These are phyloP conservation scores for Cadophora luteo-olivacea DNA, from an alignment of 2,329 filamentous ascomycete species.

Conservation along the genomic window DNA sequence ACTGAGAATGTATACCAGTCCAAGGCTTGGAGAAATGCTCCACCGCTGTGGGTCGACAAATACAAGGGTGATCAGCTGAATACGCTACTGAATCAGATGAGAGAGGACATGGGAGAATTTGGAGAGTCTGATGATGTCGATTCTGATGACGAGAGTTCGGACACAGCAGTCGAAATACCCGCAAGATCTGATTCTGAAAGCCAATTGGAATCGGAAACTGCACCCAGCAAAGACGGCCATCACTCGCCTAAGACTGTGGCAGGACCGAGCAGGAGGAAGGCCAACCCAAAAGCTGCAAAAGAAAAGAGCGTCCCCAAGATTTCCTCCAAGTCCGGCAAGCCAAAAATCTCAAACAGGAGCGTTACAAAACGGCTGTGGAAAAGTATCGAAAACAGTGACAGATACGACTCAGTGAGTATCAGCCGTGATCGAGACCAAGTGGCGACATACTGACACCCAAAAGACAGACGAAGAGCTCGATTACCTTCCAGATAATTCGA, in stretches of 20 bases:
- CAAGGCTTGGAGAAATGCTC: conserved; percentile 13
- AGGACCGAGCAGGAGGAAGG: neutral
- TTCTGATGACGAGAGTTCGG: conserved; percentile 11
- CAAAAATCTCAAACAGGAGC: neutral
- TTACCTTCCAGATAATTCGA: neutral
- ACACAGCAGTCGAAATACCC: neutral
- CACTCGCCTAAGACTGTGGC: neutral
- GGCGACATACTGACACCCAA: neutral
- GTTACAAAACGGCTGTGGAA: neutral
- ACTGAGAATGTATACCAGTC: conserved; percentile 21
- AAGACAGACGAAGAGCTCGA: neutral
- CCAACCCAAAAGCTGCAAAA: no score
- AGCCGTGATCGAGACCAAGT: neutral
- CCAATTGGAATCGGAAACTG: neutral
- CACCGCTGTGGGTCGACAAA: conserved; percentile 24
- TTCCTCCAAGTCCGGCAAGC: neutral
- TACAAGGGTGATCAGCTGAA: conserved; percentile 22
- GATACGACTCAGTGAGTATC: neutral
- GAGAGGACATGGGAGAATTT: neutral
- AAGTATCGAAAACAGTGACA: neutral
- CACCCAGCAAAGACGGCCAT: neutral
- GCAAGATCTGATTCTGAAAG: neutral
- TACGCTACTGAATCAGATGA: conserved; percentile 8
- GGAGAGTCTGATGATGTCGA: neutral
- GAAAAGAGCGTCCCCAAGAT: no score